Percentiles rank a stretch among this genome's conserved stretches.
Conservation (phyloP, 148 eudicot species). For the Salicornia ramosissima region DNA sequence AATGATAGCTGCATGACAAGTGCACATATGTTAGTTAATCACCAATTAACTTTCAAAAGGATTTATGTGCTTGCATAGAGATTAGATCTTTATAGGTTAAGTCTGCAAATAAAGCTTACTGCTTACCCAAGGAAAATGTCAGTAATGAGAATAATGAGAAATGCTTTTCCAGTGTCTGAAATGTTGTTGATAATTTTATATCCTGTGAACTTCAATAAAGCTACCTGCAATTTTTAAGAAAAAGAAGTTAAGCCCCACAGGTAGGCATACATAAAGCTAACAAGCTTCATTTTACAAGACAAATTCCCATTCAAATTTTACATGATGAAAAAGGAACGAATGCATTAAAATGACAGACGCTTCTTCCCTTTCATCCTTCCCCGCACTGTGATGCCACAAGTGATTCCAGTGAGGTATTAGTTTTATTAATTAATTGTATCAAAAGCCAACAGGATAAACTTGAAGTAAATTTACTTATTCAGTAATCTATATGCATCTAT, state of each 20-base stretch:
- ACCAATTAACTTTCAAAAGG: not conserved
- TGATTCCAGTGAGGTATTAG: not conserved
- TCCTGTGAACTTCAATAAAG: conserved; percentile 94
- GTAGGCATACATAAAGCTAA: not conserved
- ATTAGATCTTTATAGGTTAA: not conserved
- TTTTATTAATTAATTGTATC: too few species aligned
- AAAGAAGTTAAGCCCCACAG: conserved; percentile 8
- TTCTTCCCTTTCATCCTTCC: not conserved
- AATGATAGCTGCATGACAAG: conserved; percentile 66
- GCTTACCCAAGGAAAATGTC: conserved; percentile 93
- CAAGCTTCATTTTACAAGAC: not conserved
- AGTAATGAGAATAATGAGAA: conserved; percentile 72
- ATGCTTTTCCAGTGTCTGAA: conserved; percentile 95
- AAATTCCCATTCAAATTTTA: not conserved
- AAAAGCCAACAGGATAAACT: not conserved
- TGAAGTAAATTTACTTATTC: not conserved
- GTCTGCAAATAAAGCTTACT: conserved; percentile 41
- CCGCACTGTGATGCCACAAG: not conserved
- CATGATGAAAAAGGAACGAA: not conserved
- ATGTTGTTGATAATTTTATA: conserved; percentile 82
- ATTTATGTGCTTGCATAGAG: not conserved
- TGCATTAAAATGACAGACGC: not conserved
- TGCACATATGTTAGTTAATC: not conserved
- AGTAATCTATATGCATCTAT: too few species aligned
- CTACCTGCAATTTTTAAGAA: conserved; percentile 58